Percentiles rank a stretch among this genome's conserved stretches.
phyloP scores from a whole-genome alignment of 306 rosid species.

The Psophocarpus tetragonolobus region DNA sequence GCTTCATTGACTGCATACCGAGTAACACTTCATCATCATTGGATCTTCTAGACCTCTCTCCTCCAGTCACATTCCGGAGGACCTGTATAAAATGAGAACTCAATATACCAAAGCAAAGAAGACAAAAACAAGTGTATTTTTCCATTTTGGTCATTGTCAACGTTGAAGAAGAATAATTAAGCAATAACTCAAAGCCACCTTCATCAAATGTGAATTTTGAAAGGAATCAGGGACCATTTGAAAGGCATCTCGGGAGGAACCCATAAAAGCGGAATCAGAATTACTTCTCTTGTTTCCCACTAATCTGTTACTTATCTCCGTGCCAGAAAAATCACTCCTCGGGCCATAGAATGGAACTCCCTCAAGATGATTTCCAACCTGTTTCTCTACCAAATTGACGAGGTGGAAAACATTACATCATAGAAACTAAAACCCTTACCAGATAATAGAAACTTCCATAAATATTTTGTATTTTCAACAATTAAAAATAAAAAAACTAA shows the following conservation, averaged over 20 bases:
- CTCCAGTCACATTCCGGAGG: slow-evolving; percentile 67
- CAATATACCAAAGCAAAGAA: slow-evolving; percentile 23
- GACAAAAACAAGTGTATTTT: neutral
- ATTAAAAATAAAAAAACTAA: neutral
- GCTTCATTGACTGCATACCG: slow-evolving; percentile 67
- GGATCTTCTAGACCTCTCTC: slow-evolving; percentile 72
- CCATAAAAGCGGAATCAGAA: slow-evolving; percentile 78
- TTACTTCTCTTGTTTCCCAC: slow-evolving; percentile 82
- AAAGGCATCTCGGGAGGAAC: slow-evolving; percentile 69
- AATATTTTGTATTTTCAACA: slow-evolving; percentile 21
- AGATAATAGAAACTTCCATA: slow-evolving; percentile 10
- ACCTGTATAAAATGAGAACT: slow-evolving; percentile 49
- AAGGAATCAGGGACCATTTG: slow-evolving; percentile 68
- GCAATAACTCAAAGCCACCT: slow-evolving; percentile 50
- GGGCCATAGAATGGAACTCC: slow-evolving; percentile 90
- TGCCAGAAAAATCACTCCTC: slow-evolving; percentile 74
- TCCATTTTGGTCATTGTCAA: slow-evolving; percentile 1
- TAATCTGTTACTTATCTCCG: slow-evolving; percentile 65
- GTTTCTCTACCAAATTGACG: slow-evolving; percentile 61
- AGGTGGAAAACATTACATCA: slow-evolving; percentile 43
- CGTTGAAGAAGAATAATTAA: slow-evolving; percentile 6
- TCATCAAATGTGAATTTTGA: slow-evolving; percentile 73
- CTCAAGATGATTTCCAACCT: slow-evolving; percentile 74
- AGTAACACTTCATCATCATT: slow-evolving; percentile 66
- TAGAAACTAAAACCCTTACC: slow-evolving; percentile 18